phyloP scores from a whole-genome alignment of 257 asterid genomes.

The Agastache rugosa region DNA sequence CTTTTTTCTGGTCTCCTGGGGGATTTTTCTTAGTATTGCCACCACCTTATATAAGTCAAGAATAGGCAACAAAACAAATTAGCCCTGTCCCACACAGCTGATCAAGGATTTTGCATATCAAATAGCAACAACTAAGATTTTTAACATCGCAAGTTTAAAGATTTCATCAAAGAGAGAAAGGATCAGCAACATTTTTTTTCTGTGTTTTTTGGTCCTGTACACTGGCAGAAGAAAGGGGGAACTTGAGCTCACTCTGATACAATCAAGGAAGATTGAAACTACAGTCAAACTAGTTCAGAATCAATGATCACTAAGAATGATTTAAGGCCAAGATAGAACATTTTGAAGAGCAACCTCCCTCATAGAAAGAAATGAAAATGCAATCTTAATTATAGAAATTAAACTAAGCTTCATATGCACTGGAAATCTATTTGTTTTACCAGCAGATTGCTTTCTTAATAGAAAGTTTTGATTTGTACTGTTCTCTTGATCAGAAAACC shows the following conservation, averaged over 20 bases:
- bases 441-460: no score
- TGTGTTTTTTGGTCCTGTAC: constrained; percentile 1
- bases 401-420: constrained; percentile 16
- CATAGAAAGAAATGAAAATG: background rate
- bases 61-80: constrained; percentile 30
- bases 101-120: constrained; percentile 14
- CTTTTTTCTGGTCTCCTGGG: constrained; percentile 68
- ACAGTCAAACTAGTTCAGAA: constrained; percentile 4
- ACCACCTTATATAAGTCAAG: constrained; percentile 57
- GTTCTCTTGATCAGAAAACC: constrained; percentile 8
- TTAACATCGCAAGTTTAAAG: constrained; percentile 7
- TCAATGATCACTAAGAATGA: background rate
- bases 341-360: constrained; percentile 24
- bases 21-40: constrained; percentile 64
- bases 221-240: constrained; percentile 22
- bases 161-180: constrained; percentile 15
- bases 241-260: constrained; percentile 31
- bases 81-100: constrained; percentile 18
- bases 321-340: constrained; percentile 10
- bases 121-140: constrained; percentile 15
- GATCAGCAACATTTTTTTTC: constrained; percentile 4
- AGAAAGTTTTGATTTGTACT: background rate
- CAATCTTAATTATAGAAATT: background rate
- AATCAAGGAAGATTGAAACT: constrained; percentile 1
- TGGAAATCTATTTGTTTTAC: no score